These are phyloP conservation scores for Leersia perrieri DNA, from an alignment of 176 grass and related monocot species.

Conservation along the genomic window DNA sequence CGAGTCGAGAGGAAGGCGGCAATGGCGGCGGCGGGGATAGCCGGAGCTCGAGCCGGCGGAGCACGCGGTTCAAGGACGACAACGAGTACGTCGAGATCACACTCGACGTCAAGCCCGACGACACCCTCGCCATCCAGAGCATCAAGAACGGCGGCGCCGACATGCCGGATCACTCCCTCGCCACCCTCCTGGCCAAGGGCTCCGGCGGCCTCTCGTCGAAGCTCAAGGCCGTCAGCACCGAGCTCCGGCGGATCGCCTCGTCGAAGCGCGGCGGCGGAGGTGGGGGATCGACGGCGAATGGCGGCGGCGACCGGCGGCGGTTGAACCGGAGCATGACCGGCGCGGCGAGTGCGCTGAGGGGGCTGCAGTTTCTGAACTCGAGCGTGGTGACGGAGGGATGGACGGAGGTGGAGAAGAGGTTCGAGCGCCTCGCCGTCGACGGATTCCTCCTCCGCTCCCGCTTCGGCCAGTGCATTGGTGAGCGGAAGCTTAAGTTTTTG, in stretches of 20 bases:
- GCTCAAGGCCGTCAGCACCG: conserved; percentile 48
- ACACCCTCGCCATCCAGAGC: conserved; percentile 48
- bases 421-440: conserved; percentile 70
- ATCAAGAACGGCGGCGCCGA: conserved; percentile 18
- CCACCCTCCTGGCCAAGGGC: too few relatives aligned
- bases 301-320: conserved; percentile 26
- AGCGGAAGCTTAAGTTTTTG: too few relatives aligned
- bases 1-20: conserved; percentile 4
- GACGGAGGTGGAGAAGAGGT: conserved; percentile 73
- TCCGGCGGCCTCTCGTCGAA: conserved; percentile 51
- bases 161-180: too few relatives aligned
- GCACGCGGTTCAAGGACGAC: conserved; percentile 68
- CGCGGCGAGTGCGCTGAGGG: conserved; percentile 52
- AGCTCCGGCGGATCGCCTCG: conserved; percentile 55
- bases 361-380: conserved; percentile 82
- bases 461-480: conserved; percentile 90
- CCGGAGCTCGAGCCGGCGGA: conserved; percentile 52
- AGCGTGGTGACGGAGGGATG: conserved; percentile 63
- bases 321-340: conserved; percentile 72
- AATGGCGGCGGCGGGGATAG: conserved; percentile 23
- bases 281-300: background rate
- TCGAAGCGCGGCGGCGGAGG: background rate
- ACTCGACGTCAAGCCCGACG: conserved; percentile 49
- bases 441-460: conserved; percentile 70
- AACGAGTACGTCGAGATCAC: conserved; percentile 83